Base-by-base conservation (phyloP, 306 rosid genomes). In the Leucaena leucocephala region DNA sequence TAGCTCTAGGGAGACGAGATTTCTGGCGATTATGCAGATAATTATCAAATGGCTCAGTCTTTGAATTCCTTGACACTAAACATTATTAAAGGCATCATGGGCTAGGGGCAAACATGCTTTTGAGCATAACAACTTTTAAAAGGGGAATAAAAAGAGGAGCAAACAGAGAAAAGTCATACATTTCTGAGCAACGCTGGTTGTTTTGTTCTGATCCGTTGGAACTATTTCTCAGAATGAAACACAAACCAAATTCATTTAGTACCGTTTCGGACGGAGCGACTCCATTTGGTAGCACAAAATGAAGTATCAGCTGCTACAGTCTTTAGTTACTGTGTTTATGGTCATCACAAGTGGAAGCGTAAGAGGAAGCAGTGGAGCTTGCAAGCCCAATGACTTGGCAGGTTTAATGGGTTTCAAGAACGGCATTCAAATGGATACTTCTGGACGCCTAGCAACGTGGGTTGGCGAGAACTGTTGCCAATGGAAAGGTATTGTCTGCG, bases 401-500 rank as follows among this genome's bases (percentile, higher is more conserved):
- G 94, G 85, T 49, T 85, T 93, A 71, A 77, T 78, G 33, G 77
- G 85, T 68, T 93, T 93, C 90, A 91, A 88, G 83, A 76, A 74
- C 64, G 91, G 81, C n/a, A 84, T 93, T 74, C 86, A 68, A 11
- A 74, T 68, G 3, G 97, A 93, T 71, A 76, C 90, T 38, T 89
- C 94, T 33, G 92, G 87, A 27, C 82, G 91, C 16, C 54, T 93
- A 43, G 82, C 75, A 0, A 84, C 69, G 70, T 93, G 96, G 96
- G 68, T 78, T 39, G 92, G 86, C 16, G 57, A 27, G 6, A 84
- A 43, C 33, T 91, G 94, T 52, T 93, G 92, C 74, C 76, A 76
- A 0, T 89, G 97, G 97, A 86, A 88, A 78, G 96, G 94, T 22
- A 72, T 93, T 74, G 71, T 85, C 3, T 93, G 96, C 68, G 87